phyloP scores from a whole-genome alignment of 1,139 yeast species.

The Debaryomyces fabryi region DNA sequence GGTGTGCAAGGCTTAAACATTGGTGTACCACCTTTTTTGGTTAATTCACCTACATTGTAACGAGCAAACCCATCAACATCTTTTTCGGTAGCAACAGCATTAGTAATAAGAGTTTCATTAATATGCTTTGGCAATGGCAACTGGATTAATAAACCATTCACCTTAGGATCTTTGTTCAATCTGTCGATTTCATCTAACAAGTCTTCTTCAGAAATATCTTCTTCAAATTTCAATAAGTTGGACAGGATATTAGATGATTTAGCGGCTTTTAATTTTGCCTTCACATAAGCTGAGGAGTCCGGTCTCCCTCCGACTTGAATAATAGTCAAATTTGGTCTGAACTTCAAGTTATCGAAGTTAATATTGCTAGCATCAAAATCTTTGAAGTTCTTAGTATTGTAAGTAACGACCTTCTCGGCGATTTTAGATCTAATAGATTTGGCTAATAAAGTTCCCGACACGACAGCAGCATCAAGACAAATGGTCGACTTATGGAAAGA shows the following conservation, averaged over 20 bases:
- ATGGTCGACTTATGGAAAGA: constrained; percentile 17
- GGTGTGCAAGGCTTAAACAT: constrained; percentile 80
- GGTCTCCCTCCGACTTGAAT: constrained; percentile 78
- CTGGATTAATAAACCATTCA: constrained; percentile 73
- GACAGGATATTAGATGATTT: constrained; percentile 66
- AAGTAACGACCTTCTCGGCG: constrained; percentile 45
- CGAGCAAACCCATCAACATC: constrained; percentile 84
- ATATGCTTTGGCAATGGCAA: constrained; percentile 73
- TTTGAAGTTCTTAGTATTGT: constrained; percentile 34
- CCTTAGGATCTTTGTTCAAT: constrained; percentile 62
- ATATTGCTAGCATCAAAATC: constrained; percentile 16
- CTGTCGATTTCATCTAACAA: constrained; percentile 56
- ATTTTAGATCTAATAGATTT: constrained; percentile 38
- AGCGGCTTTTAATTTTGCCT: constrained; percentile 75
- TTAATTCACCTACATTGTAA: constrained; percentile 72
- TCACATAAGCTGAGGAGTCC: constrained; percentile 76
- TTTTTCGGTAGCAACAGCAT: constrained; percentile 65
- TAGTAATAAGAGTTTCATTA: constrained; percentile 68
- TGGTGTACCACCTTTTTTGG: constrained; percentile 74
- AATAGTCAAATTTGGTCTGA: constrained; percentile 66
- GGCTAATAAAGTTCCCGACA: constrained; percentile 50
- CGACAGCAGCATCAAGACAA: constrained; percentile 39
- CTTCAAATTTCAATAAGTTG: constrained; percentile 58
- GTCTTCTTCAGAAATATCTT: constrained; percentile 56
- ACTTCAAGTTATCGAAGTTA: constrained; percentile 38